phyloP scores from a whole-genome alignment of 2,329 filamentous ascomycete species.

The Fusarium paranaense region DNA sequence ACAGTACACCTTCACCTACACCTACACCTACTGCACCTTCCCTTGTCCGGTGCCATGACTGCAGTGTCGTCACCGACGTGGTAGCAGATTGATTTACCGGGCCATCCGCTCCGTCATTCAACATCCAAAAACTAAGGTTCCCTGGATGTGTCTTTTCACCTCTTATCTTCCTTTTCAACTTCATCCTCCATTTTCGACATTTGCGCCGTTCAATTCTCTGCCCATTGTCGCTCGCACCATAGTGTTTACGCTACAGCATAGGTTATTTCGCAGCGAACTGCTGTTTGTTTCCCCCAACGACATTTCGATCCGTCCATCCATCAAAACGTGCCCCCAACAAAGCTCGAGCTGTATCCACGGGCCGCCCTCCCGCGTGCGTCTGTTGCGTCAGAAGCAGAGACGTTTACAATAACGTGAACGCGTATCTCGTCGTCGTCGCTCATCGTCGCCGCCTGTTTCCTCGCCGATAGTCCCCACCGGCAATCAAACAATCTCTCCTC shows the following conservation, averaged over 20 bases:
- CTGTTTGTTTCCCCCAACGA: conserved; percentile 6
- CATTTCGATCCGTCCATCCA: conserved; percentile 15
- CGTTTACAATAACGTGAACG: background rate
- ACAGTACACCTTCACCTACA: background rate
- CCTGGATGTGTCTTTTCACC: conserved; percentile 4
- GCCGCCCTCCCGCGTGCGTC: background rate
- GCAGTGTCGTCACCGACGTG: conserved; percentile 26
- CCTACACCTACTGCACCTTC: conserved; percentile 1
- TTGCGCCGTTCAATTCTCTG: background rate
- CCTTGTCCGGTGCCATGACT: conserved; percentile 23
- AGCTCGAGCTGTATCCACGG: conserved; percentile 18
- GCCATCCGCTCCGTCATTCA: conserved; percentile 31
- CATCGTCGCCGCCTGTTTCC: background rate
- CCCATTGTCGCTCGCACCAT: background rate
- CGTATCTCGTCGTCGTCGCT: background rate
- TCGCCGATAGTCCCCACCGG: background rate
- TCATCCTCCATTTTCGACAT: background rate
- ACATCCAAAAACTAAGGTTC: background rate
- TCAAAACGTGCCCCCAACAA: conserved; percentile 27
- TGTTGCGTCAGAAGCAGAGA: conserved; percentile 5
- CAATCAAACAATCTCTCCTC: conserved; percentile 5
- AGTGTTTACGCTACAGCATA: conserved; percentile 4
- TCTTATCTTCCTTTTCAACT: conserved; percentile 11
- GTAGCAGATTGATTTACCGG: conserved; percentile 13
- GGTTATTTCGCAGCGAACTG: conserved; percentile 5